These are phyloP conservation scores for Cadophora sp. DNA, from an alignment of 2,329 filamentous ascomycete genomes.

Conservation along the genomic window DNA sequence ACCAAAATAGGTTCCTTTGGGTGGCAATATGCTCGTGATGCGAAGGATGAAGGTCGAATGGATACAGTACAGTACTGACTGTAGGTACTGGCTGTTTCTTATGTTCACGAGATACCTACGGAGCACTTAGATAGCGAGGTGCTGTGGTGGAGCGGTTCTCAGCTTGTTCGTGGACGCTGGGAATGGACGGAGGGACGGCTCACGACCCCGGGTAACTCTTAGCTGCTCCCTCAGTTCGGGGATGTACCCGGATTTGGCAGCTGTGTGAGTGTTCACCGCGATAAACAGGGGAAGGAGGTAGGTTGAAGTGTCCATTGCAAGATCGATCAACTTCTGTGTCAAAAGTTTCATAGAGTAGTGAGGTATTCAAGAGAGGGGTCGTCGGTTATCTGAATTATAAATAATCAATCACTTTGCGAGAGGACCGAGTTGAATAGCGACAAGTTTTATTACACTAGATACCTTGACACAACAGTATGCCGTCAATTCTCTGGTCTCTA, in stretches of 20 bases:
- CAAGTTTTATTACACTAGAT: neutral
- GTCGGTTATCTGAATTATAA: no score
- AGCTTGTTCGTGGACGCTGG: neutral
- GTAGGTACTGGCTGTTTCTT: no score
- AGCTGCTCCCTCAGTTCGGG: neutral
- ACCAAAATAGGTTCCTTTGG: no score
- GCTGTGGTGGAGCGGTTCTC: neutral
- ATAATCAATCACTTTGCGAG: no score
- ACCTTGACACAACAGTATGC: neutral
- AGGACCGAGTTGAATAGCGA: neutral
- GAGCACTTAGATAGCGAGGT: neutral
- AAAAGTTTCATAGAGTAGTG: no score
- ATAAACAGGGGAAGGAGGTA: neutral
- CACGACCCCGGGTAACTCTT: neutral
- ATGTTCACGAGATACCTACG: neutral
- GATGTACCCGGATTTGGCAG: neutral
- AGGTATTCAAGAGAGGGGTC: no score
- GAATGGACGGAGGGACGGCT: neutral
- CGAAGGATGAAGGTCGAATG: neutral
- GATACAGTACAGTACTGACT: no score
- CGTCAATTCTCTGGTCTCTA: no score
- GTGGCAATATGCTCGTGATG: neutral
- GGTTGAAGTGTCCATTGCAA: no score
- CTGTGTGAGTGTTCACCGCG: neutral
- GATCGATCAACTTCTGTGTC: neutral